A percentile compares a stretch with the other conserved stretches of the same genome.
Evolutionary conservation across 177 flowering plant genomes (phyloP).

Genomic region (Vitis hybrid): DNA sequence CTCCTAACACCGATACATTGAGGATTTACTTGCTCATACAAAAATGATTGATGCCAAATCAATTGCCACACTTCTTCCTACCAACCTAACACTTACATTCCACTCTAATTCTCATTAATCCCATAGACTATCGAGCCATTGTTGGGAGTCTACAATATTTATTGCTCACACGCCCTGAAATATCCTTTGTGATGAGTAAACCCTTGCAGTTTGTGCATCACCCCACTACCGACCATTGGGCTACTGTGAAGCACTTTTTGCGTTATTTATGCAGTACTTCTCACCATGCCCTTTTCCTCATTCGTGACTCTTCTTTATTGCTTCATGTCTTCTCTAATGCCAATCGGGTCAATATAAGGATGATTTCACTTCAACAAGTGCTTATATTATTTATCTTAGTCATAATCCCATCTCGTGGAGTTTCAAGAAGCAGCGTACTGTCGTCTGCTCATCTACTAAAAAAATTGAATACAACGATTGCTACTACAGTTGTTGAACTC

Average conservation of each 20-base stretch:
- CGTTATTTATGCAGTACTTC: neutral
- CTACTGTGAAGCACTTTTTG: neutral
- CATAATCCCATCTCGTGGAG: too few relatives aligned
- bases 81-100: neutral
- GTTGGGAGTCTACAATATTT: conserved; percentile 1
- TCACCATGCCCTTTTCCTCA: neutral
- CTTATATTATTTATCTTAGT: too few relatives aligned
- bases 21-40: neutral
- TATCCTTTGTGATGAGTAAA: neutral
- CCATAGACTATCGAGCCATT: neutral
- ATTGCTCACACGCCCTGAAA: neutral
- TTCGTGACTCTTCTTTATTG: neutral
- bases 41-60: neutral
- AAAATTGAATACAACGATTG: neutral
- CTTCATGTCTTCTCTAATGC: neutral
- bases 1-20: neutral
- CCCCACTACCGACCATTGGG: neutral
- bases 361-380: too few relatives aligned
- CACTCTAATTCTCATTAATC: neutral
- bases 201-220: neutral
- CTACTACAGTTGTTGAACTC: neutral
- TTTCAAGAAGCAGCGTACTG: too few relatives aligned
- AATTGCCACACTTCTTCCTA: neutral
- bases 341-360: neutral
- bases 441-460: neutral